Percentiles rank a stretch among this genome's conserved stretches.
Evolutionary conservation across 1,139 yeast species (phyloP).

Genomic region (Kurtzmaniella quercitrusa): DNA sequence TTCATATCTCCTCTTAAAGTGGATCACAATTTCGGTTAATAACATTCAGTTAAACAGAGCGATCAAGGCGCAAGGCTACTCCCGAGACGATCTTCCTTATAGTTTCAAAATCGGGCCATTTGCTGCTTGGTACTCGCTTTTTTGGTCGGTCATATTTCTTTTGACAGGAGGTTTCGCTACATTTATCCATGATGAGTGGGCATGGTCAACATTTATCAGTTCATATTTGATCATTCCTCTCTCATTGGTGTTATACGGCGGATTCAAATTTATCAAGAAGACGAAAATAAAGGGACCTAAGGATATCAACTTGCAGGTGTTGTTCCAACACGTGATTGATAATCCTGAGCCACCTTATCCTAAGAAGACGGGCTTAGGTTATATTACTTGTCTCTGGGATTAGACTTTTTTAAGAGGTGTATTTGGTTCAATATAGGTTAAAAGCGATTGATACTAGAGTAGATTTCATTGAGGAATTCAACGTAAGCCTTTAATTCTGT

Average conservation of each 20-base stretch:
- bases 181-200: slow-evolving; percentile 33
- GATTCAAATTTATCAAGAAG: slow-evolving; percentile 27
- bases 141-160: slow-evolving; percentile 27
- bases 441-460: too few species aligned
- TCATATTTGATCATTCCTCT: slow-evolving; percentile 36
- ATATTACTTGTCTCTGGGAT: slow-evolving; percentile 22
- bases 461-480: too few species aligned
- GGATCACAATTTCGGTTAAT: slow-evolving; percentile 26
- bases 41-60: slow-evolving; percentile 33
- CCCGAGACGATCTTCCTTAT: slow-evolving; percentile 34
- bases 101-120: slow-evolving; percentile 18
- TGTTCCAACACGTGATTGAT: slow-evolving; percentile 31
- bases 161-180: slow-evolving; percentile 38
- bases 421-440: too few species aligned
- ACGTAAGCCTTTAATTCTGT: too few species aligned
- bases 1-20: slow-evolving; percentile 20
- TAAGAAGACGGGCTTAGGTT: slow-evolving; percentile 23
- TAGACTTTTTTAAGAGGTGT: too few species aligned
- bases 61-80: slow-evolving; percentile 33
- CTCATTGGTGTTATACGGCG: slow-evolving; percentile 18
- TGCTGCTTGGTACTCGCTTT: slow-evolving; percentile 23
- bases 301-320: slow-evolving; percentile 28
- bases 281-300: slow-evolving; percentile 23
- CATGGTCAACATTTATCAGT: slow-evolving; percentile 30
- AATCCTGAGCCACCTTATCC: slow-evolving; percentile 35